A percentile compares a stretch with the other conserved stretches of the same genome.
Conservation (phyloP, 2,329 filamentous ascomycete species). For the Amylocarpus encephaloides region DNA sequence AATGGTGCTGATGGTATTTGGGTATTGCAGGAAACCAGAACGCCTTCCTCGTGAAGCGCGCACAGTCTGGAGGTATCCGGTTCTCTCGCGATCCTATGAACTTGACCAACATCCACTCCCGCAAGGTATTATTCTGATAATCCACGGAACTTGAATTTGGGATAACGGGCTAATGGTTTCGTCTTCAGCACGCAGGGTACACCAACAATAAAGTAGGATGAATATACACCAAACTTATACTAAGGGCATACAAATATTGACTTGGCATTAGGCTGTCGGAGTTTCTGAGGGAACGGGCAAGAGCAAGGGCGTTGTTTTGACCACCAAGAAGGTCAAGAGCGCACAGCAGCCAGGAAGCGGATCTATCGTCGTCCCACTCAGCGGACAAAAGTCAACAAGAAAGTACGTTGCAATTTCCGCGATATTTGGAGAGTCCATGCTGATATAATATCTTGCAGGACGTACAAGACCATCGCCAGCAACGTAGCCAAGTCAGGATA, state of each 20-base stretch:
- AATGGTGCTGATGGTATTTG: slow-evolving; percentile 13
- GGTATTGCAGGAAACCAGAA: slow-evolving; percentile 67
- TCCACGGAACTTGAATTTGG: not conserved
- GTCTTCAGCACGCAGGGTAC: slow-evolving; percentile 74
- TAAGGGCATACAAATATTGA: slow-evolving; percentile 16
- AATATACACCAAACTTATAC: not conserved
- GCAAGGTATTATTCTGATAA: slow-evolving; percentile 59
- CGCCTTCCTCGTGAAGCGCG: slow-evolving; percentile 88
- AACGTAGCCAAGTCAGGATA: slow-evolving; percentile 78
- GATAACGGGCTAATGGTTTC: slow-evolving; percentile 13
- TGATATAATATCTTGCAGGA: slow-evolving; percentile 44
- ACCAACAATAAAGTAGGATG: slow-evolving; percentile 79
- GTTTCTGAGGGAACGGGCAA: slow-evolving; percentile 56
- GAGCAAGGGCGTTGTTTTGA: slow-evolving; percentile 73
- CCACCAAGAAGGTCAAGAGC: slow-evolving; percentile 75
- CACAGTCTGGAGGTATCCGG: slow-evolving; percentile 68
- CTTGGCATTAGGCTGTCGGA: slow-evolving; percentile 60
- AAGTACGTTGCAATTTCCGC: slow-evolving; percentile 55
- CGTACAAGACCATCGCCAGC: slow-evolving; percentile 84
- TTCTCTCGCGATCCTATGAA: slow-evolving; percentile 95
- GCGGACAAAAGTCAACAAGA: slow-evolving; percentile 66
- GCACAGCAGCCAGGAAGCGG: slow-evolving; percentile 66
- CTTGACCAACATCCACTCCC: slow-evolving; percentile 82
- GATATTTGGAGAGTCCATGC: not conserved
- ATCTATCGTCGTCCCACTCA: slow-evolving; percentile 61